These are phyloP conservation scores for Crotalaria pallida DNA, from an alignment of 306 rosid species.

Conservation along the genomic window DNA sequence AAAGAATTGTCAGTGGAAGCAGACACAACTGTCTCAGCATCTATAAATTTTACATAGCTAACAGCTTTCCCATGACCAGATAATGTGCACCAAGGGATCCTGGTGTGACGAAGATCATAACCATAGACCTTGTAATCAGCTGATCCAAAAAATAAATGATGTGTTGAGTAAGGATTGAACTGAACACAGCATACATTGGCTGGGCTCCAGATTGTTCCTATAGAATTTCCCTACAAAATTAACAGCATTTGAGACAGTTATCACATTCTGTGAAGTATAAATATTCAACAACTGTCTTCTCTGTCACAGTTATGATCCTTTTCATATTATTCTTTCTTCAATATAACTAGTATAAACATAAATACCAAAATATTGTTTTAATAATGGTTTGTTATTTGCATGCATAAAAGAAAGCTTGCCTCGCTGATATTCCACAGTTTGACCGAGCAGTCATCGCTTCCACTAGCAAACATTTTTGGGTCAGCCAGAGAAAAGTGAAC, in stretches of 20 bases:
- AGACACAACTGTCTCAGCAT: conserved; percentile 60
- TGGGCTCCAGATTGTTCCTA: conserved; percentile 58
- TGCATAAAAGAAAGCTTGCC: conserved; percentile 48
- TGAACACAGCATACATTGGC: conserved; percentile 95
- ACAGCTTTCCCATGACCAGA: conserved; percentile 79
- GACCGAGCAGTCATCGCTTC: conserved; percentile 86
- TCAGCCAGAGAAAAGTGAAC: conserved; percentile 71
- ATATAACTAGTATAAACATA: not conserved
- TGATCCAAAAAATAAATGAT: conserved; percentile 76
- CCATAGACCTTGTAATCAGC: conserved; percentile 82
- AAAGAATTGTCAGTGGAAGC: conserved; percentile 73
- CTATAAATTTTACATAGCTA: conserved; percentile 84
- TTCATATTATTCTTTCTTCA: not conserved
- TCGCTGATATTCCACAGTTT: conserved; percentile 88
- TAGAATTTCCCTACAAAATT: conserved; percentile 57
- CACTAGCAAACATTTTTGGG: conserved; percentile 92
- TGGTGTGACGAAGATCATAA: conserved; percentile 79
- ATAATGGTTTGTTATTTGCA: not conserved
- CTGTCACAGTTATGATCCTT: conserved; percentile 1
- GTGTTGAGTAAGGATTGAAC: conserved; percentile 67
- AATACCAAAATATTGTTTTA: not conserved
- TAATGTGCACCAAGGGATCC: conserved; percentile 83
- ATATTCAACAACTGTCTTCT: not conserved
- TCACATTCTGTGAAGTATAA: not conserved
- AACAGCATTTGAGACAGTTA: conserved; percentile 14